phyloP scores from a whole-genome alignment of 306 rosid species.

The Cucumis melo region DNA sequence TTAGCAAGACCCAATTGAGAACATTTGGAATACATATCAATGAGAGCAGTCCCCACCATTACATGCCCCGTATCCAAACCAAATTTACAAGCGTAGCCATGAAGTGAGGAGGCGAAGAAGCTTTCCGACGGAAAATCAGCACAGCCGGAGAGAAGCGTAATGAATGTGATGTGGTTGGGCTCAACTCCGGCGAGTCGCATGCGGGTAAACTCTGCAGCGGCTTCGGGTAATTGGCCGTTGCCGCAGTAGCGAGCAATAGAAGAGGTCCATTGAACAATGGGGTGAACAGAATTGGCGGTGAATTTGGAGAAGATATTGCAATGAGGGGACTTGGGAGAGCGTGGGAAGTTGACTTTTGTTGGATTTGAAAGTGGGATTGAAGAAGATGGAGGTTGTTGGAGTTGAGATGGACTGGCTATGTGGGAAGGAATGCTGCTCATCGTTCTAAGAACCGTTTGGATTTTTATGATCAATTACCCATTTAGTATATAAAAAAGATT shows the following conservation, averaged over 20 bases:
- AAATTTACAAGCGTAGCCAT: constrained; percentile 38
- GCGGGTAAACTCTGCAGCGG: constrained; percentile 32
- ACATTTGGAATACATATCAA: constrained; percentile 67
- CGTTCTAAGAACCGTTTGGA: neutral
- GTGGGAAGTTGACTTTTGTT: constrained; percentile 8
- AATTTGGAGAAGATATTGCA: constrained; percentile 15
- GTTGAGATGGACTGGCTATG: constrained; percentile 17
- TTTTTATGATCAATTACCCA: neutral
- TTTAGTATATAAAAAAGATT: too few relatives aligned
- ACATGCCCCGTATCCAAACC: constrained; percentile 44
- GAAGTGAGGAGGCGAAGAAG: constrained; percentile 41
- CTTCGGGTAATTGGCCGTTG: constrained; percentile 44
- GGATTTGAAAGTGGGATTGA: constrained; percentile 11
- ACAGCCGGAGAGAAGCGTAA: constrained; percentile 68
- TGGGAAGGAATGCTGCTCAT: constrained; percentile 27
- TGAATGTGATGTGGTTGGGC: constrained; percentile 57
- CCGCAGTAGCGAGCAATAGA: constrained; percentile 56
- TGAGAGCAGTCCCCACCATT: constrained; percentile 68
- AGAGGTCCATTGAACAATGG: constrained; percentile 57
- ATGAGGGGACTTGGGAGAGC: neutral
- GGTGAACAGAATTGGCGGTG: constrained; percentile 16
- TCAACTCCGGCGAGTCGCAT: constrained; percentile 52
- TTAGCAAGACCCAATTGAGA: constrained; percentile 35
- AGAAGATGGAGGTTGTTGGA: constrained; percentile 18
- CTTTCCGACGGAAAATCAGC: constrained; percentile 30